Percentiles rank a stretch among this genome's conserved stretches.
phyloP scores from a whole-genome alignment of 441 rosid species.

The Corymbia citriodora region DNA sequence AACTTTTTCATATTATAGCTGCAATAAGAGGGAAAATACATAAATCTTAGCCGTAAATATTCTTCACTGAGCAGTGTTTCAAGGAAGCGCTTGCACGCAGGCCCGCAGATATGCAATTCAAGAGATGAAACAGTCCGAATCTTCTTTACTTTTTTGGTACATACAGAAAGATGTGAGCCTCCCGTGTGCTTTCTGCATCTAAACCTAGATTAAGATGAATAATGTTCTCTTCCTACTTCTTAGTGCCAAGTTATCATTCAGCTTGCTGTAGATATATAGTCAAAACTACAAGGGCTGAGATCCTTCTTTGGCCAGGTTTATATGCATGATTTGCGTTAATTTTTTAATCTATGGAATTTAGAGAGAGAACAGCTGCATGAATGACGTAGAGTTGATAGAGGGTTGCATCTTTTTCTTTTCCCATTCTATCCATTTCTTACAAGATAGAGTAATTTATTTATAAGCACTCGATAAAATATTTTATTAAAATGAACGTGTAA shows the following conservation, averaged over 20 bases:
- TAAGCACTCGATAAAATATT: background rate
- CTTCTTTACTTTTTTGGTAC: background rate
- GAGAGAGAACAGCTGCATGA: background rate
- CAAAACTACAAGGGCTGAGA: background rate
- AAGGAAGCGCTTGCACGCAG: background rate
- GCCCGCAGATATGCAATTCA: background rate
- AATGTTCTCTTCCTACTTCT: background rate
- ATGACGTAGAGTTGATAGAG: background rate
- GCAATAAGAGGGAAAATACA: background rate
- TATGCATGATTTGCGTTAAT: background rate
- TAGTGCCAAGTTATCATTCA: background rate
- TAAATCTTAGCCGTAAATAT: background rate
- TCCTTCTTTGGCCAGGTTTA: background rate
- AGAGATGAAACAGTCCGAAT: background rate
- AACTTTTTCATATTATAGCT: background rate
- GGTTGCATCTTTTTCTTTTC: background rate
- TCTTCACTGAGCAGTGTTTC: background rate
- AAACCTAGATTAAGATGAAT: background rate
- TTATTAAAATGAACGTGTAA: background rate
- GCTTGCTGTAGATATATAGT: background rate
- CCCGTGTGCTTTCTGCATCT: background rate
- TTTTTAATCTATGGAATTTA: background rate
- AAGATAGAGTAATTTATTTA: background rate
- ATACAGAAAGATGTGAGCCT: background rate
- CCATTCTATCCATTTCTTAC: background rate